Base-by-base conservation (phyloP, 768 basidiomycete species). In the Suillus luteus region DNA sequence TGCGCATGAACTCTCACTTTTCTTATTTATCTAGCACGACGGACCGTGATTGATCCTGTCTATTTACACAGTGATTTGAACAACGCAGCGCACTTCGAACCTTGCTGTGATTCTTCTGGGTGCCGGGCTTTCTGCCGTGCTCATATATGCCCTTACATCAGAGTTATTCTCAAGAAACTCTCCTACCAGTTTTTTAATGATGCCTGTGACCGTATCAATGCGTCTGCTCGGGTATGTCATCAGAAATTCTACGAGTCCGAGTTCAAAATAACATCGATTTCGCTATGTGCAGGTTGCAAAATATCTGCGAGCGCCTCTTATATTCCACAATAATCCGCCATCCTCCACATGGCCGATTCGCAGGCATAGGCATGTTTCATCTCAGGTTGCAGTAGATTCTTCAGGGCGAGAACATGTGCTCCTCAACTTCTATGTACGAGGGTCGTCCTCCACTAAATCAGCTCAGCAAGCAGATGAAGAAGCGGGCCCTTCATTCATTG, bases 81-180 rank as follows among this genome's bases (percentile, higher is more conserved):
- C 82, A 43, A 83, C 85, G 1, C 81, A 83, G 44, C 76, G 85
- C 55, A 83, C 83, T 60, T 78, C 83, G 8, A 86, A 82, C 65
- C 66, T 85, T 27, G 76, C 80, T 8, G 83, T 86, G 48, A 85
- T 86, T 62, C 71, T 95, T n/a, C 77, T 93, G 35, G 93, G 93
- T 19, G 93, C 92, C 6, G 89, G 91, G n/a, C 79, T 95, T 33
- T 91, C 91, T 37, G 84, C 84, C 8, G 82, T 95, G 44, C 82
- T 95, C 41, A 77, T 74, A 27, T 95, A 93, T 71, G 90, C 90
- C 24, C 81, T 94, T 38, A 88, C 89, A 17, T 89, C 92, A 8
- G 93, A 95, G 71, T 79, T 94, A 8, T 92, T 93, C 73, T 92
- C 93, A n/a, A 87, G 84, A 72, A 95, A 95, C 72, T 93, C 92